phyloP scores from a whole-genome alignment of 441 rosid species.

The Syzygium syzygioides region DNA sequence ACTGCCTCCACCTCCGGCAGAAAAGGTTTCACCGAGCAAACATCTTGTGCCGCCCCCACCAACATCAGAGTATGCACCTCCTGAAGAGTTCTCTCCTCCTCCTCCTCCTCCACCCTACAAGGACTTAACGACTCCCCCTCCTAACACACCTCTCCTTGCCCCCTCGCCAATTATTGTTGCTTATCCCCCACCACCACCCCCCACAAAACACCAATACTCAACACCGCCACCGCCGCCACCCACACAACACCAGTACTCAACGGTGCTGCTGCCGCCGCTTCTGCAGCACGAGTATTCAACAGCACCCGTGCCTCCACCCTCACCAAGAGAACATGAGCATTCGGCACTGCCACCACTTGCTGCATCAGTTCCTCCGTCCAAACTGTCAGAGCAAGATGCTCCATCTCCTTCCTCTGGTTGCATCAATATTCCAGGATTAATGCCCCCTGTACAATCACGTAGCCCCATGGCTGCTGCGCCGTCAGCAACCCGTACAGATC shows the following conservation, averaged over 20 bases:
- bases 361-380: background rate
- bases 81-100: slow-evolving; percentile 8
- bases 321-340: slow-evolving; percentile 25
- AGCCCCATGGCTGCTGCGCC: slow-evolving; percentile 17
- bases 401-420: background rate
- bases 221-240: background rate
- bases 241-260: background rate
- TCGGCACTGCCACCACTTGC: slow-evolving; percentile 9
- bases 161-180: background rate
- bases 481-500: slow-evolving; percentile 3
- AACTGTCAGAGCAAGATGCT: background rate
- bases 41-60: slow-evolving; percentile 34
- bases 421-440: background rate
- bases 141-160: slow-evolving; percentile 5
- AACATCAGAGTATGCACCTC: slow-evolving; percentile 4
- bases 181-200: background rate
- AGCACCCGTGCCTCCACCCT: slow-evolving; percentile 32
- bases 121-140: slow-evolving; percentile 21
- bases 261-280: background rate
- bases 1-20: slow-evolving; percentile 23
- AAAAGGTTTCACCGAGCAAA: slow-evolving; percentile 21
- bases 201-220: background rate
- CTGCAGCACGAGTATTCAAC: background rate
- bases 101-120: slow-evolving; percentile 29
- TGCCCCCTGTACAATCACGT: background rate